Conservation (phyloP, 2,329 filamentous ascomycete genomes). For the Monilinia vaccinii-corymbosi region DNA sequence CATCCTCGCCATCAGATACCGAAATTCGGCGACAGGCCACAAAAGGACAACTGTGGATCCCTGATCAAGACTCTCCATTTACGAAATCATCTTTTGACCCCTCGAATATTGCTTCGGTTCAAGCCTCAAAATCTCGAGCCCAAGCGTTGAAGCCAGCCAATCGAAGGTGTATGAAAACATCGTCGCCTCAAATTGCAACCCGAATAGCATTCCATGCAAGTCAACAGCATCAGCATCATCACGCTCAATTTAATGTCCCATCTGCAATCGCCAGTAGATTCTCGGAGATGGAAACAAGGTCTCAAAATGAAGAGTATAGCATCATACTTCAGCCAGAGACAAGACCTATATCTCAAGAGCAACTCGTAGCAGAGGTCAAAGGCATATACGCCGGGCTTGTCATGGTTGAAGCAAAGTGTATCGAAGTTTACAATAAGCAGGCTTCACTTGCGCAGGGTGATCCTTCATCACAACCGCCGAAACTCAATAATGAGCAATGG, state of each 20-base stretch:
- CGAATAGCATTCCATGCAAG: background rate
- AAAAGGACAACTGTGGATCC: conserved; percentile 23
- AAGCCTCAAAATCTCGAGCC: conserved; percentile 17
- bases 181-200: conserved; percentile 6
- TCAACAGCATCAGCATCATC: conserved; percentile 2
- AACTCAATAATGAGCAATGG: conserved; percentile 63
- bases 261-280: background rate
- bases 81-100: conserved; percentile 21
- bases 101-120: conserved; percentile 24
- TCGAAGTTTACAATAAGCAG: conserved; percentile 66
- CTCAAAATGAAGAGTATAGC: conserved; percentile 46
- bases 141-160: conserved; percentile 14
- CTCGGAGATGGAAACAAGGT: conserved; percentile 32
- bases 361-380: conserved; percentile 27
- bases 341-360: conserved; percentile 33
- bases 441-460: conserved; percentile 42
- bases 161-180: conserved; percentile 10
- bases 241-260: background rate
- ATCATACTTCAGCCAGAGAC: conserved; percentile 40
- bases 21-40: conserved; percentile 12
- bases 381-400: conserved; percentile 71
- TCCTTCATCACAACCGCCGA: conserved; percentile 31
- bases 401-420: conserved; percentile 81
- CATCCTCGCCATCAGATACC: conserved; percentile 11
- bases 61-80: conserved; percentile 16